Conservation (phyloP, 371 early-diverging fungal species). For the Choanephora cucurbitarum region DNA sequence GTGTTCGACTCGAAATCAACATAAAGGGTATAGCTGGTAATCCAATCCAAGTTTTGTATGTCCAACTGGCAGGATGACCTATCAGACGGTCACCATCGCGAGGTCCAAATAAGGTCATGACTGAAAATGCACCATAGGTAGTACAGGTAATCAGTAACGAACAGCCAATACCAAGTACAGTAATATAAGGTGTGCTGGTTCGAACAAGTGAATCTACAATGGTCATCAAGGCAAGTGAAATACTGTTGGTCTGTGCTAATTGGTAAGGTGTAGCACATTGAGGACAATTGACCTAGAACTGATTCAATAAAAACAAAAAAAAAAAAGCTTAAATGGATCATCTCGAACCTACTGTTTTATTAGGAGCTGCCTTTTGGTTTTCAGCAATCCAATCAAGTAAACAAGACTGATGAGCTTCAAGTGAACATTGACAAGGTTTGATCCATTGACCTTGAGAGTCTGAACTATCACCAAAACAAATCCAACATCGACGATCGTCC, state of each 20-base stretch:
- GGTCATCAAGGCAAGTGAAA: conserved; percentile 52
- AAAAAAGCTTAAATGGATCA: neutral
- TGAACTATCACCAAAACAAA: conserved; percentile 67
- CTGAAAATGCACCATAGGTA: conserved; percentile 71
- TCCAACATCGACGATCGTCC: conserved; percentile 56
- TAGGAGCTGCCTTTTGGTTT: conserved; percentile 61
- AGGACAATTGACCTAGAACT: conserved; percentile 67
- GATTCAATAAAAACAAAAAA: neutral
- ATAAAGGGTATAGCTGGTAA: conserved; percentile 67
- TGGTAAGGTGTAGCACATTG: conserved; percentile 72
- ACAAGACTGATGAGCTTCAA: conserved; percentile 74
- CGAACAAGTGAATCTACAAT: conserved; percentile 58
- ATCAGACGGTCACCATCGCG: conserved; percentile 66
- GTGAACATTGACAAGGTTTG: conserved; percentile 73
- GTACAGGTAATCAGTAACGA: conserved; percentile 60
- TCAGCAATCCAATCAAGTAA: conserved; percentile 78
- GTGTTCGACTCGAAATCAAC: conserved; percentile 59
- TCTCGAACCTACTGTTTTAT: conserved; percentile 33
- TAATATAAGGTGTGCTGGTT: conserved; percentile 65
- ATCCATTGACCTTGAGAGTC: conserved; percentile 68
- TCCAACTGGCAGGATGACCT: conserved; percentile 61
- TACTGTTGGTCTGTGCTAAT: conserved; percentile 56
- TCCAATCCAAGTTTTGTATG: conserved; percentile 69
- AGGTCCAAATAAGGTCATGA: conserved; percentile 68
- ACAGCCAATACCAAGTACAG: conserved; percentile 65